Evolutionary conservation across 345 rosid genomes (phyloP).

Genomic region (Boechera retrofracta): DNA sequence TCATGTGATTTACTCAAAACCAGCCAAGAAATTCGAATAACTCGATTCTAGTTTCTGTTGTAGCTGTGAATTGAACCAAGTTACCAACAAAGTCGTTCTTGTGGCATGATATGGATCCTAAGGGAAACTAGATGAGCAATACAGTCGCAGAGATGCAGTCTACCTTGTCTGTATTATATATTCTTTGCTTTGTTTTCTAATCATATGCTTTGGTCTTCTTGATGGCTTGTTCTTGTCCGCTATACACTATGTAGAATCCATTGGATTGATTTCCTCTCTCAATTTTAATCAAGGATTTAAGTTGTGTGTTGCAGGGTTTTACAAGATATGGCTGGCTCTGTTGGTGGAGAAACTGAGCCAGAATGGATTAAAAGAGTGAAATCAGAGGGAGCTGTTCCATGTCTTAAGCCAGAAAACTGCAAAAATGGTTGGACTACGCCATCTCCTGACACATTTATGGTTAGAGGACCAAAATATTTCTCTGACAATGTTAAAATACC

Average conservation of each 20-base stretch:
- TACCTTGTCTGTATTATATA: neutral
- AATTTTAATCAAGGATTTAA: neutral
- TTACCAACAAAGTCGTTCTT: neutral
- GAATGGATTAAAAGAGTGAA: conserved; percentile 76
- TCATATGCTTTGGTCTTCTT: conserved; percentile 18
- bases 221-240: neutral
- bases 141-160: neutral
- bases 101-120: neutral
- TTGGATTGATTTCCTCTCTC: neutral
- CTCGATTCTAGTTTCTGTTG: neutral
- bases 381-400: conserved; percentile 80
- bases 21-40: neutral
- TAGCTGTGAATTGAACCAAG: neutral
- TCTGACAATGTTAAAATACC: conserved; percentile 75
- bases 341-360: conserved; percentile 48
- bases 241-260: neutral
- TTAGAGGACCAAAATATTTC: conserved; percentile 87
- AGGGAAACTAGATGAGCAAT: neutral
- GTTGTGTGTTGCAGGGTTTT: conserved; percentile 33
- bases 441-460: conserved; percentile 72
- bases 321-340: conserved; percentile 54
- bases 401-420: conserved; percentile 67
- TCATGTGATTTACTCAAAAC: neutral
- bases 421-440: conserved; percentile 90
- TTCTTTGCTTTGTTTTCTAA: neutral